phyloP scores from a whole-genome alignment of 108 stramenopile species.

The Skeletonema costatum region DNA sequence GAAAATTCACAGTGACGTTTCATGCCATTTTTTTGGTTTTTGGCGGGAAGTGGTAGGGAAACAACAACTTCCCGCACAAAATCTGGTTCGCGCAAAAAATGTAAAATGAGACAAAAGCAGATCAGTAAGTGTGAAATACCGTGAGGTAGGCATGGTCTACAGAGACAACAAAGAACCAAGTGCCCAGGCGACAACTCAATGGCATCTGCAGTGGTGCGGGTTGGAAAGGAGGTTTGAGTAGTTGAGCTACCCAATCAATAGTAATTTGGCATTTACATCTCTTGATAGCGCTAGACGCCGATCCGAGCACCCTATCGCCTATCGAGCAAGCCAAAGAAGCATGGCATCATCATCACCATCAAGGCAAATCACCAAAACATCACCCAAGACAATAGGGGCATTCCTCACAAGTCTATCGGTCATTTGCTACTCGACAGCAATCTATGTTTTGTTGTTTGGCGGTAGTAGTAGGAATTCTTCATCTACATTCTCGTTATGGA shows the following conservation, averaged over 20 bases:
- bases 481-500: neutral
- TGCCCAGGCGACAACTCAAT: neutral
- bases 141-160: neutral
- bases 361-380: neutral
- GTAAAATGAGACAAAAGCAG: no score
- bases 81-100: no score
- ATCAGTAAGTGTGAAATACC: no score
- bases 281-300: neutral
- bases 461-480: neutral
- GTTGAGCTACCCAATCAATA: neutral
- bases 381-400: neutral
- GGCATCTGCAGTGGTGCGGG: neutral
- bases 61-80: no score
- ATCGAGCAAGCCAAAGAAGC: no score
- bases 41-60: no score
- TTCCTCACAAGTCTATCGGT: neutral
- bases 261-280: neutral
- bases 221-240: neutral
- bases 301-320: no score
- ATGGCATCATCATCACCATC: neutral
- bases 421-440: neutral
- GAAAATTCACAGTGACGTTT: no score
- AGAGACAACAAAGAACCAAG: neutral
- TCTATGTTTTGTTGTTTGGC: neutral
- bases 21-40: no score